Evolutionary conservation across 163 green algal genomes (phyloP).

Genomic region (Smithsoniella earleae): DNA sequence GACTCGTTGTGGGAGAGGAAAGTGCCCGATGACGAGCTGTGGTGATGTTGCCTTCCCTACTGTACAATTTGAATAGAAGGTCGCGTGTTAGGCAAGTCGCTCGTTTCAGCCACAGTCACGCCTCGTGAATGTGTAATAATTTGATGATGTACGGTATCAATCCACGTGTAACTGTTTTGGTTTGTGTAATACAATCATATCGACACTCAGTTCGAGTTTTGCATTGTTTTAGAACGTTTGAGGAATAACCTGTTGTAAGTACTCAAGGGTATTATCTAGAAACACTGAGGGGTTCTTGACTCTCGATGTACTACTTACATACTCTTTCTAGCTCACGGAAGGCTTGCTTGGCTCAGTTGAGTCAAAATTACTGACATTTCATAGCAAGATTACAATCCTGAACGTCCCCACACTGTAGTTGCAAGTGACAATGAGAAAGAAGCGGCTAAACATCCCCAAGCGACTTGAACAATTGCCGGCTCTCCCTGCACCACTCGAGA

Average conservation of each 20-base stretch:
- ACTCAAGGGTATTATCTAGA: not conserved
- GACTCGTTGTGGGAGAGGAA: not conserved
- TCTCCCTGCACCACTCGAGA: slow-evolving; percentile 57
- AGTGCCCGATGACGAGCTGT: slow-evolving; percentile 12
- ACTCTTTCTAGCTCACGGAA: not conserved
- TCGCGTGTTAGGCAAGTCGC: not conserved
- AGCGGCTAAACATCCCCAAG: slow-evolving; percentile 68
- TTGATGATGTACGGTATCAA: too few relatives aligned
- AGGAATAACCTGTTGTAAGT: not conserved
- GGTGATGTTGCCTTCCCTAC: too few relatives aligned
- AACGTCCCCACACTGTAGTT: slow-evolving; percentile 88
- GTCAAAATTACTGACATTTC: too few relatives aligned
- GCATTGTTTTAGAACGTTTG: too few relatives aligned
- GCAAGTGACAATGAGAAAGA: slow-evolving; percentile 88
- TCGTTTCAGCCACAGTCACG: not conserved
- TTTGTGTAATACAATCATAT: not conserved
- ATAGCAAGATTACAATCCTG: slow-evolving; percentile 62
- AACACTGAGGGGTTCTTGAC: not conserved
- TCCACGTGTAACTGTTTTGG: not conserved
- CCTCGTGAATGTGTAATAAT: too few relatives aligned
- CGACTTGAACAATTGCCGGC: slow-evolving; percentile 74
- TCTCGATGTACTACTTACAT: not conserved
- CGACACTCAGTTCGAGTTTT: not conserved
- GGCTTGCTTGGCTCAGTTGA: not conserved
- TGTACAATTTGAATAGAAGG: not conserved